Evolutionary conservation across 768 basidiomycete genomes (phyloP), one percentile per base, ranked within the genome.

Genomic region (Ramaria sp.): DNA sequence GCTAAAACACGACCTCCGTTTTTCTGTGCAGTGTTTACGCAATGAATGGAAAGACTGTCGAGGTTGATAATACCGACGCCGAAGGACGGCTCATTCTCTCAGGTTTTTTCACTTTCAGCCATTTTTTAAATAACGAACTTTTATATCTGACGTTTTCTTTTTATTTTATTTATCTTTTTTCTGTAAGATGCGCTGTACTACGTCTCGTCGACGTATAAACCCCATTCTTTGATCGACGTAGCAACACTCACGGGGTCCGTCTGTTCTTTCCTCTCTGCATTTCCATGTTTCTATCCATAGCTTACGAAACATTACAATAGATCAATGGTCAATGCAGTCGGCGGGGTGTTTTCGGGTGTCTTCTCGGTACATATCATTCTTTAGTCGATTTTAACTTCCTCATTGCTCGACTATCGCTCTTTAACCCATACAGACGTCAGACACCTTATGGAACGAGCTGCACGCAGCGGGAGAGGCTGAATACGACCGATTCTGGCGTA

Each of bases 31-130:
- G 86, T 41, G 61, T 91, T 59, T 86, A 86, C 58, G 85, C 88
- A 5, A 90, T 90, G 85, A 90, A 90, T 60, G 88, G 90, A 36
- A 91, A 90, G 67, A 81, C 84, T 0, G 76, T 92, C 16, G 88
- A 92, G 64, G 77, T 92, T 27, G 88, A 91, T 67, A 90, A 90
- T 65, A 92, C 89, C 0, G 90, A 89, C 63, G 87, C 87, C 5
- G 88, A 88, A 62, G 88, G 86, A 10, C 80, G 88, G 12, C 70
- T 91, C 41, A 71, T 90, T 28, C 78, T 91, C 47, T 77, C 88
- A 47, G 83, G 82, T 83, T 53, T 42, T 73, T 13, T 34, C 13
- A 9, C 8, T 34, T 61, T 10, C 16, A n/a, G 6, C 34, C n/a
- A 32, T 30, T 25, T 22, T 25, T 34, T 30, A 5, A 8, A 25